Conservation (phyloP, 306 rosid species). For the Ormosia semicastrata region DNA sequence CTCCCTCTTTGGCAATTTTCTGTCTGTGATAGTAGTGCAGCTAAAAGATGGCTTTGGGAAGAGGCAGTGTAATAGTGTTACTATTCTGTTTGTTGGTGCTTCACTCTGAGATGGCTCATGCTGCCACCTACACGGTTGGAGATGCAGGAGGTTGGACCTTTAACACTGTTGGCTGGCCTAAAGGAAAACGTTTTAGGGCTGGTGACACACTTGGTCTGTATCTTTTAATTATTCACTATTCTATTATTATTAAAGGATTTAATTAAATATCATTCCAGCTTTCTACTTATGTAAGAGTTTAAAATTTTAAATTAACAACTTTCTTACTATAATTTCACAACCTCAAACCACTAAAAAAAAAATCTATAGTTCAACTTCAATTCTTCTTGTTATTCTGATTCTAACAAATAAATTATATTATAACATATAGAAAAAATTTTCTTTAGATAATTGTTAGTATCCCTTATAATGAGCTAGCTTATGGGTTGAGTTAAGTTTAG, state of each 20-base stretch:
- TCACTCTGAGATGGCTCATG: constrained; percentile 42
- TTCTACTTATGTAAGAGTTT: background rate
- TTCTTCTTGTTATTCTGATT: too few species aligned
- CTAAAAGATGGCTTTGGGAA: constrained; percentile 49
- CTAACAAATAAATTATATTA: too few species aligned
- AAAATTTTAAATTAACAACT: background rate
- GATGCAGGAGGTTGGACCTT: constrained; percentile 63
- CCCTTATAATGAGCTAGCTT: too few species aligned
- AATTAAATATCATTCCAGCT: background rate
- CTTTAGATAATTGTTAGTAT: background rate
- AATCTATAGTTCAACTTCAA: too few species aligned
- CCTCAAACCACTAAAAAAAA: too few species aligned
- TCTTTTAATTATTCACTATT: background rate
- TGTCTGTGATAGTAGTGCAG: background rate
- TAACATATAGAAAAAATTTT: too few species aligned
- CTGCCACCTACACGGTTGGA: constrained; percentile 57
- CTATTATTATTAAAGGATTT: background rate
- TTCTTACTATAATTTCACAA: too few species aligned
- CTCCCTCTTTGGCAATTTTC: background rate
- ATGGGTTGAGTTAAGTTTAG: too few species aligned
- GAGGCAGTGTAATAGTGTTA: constrained; percentile 64
- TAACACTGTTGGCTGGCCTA: constrained; percentile 50
- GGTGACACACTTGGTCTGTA: constrained; percentile 76
- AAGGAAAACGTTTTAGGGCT: constrained; percentile 56
- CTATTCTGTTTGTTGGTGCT: constrained; percentile 38